Percentiles rank a stretch among this genome's conserved stretches.
Evolutionary conservation across 495 filamentous ascomycete species (phyloP).

Genomic region (Neurospora sp.): DNA sequence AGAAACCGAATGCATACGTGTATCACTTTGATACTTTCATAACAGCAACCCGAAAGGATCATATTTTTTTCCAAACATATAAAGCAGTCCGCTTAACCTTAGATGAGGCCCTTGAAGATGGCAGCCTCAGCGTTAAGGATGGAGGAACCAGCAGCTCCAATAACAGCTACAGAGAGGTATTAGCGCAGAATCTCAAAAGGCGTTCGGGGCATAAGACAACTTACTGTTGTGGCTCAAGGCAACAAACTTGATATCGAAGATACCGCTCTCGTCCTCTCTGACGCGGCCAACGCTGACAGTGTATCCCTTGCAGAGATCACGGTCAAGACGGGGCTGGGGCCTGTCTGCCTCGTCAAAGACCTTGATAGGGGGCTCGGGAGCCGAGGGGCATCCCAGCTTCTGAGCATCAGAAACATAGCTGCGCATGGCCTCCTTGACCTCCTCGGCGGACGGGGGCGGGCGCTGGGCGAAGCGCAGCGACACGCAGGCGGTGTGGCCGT

Average conservation of each 20-base stretch:
- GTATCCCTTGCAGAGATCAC: constrained; percentile 65
- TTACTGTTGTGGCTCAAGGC: constrained; percentile 76
- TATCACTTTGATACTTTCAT: background rate
- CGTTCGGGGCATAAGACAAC: constrained; percentile 14
- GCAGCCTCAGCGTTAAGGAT: constrained; percentile 93
- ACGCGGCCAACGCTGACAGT: constrained; percentile 74
- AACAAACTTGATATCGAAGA: constrained; percentile 77
- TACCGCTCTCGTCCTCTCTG: constrained; percentile 60
- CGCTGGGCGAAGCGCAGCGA: constrained; percentile 60
- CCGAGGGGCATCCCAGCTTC: constrained; percentile 64
- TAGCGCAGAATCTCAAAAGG: background rate
- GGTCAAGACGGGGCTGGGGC: constrained; percentile 77
- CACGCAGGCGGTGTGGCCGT: constrained; percentile 78
- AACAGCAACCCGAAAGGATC: background rate
- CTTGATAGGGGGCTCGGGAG: constrained; percentile 59
- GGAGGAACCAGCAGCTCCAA: constrained; percentile 88
- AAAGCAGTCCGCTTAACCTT: constrained; percentile 12
- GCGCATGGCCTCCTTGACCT: constrained; percentile 59
- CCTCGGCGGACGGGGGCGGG: constrained; percentile 45
- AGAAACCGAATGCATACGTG: background rate
- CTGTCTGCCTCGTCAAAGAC: constrained; percentile 74
- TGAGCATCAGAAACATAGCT: constrained; percentile 69
- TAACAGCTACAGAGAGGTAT: constrained; percentile 49
- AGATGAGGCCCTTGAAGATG: constrained; percentile 78
- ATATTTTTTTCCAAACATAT: background rate